Evolutionary conservation across 352 stramenopile species (phyloP), one percentile per base, ranked within the genome.

Genomic region (Phytophthora europaea): DNA sequence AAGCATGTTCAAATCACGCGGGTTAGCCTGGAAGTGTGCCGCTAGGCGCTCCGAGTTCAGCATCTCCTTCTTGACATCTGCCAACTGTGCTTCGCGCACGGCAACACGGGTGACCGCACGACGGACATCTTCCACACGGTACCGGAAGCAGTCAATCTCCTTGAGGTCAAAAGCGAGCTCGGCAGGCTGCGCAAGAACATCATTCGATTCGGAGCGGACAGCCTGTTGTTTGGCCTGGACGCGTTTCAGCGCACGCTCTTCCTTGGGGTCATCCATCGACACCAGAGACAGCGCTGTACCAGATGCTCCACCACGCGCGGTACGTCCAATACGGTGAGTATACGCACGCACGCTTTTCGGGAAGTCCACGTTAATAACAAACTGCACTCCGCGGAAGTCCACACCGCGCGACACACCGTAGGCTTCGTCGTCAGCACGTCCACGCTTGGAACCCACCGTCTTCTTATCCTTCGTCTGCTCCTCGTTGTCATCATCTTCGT

Each of bases 291-390:
- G 80, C 7, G 98, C 97, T 22, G 98, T 99, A 48, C 98, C 98
- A 61, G 92, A 98, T 16, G 94, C 93, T 60, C 97, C 98, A 71
- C 96, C 98, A 75, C 98, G 92, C 1, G 98, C 98, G 15, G 98
- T 99, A 67, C 98, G 93, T 15, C 98, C 98, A 67, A 99, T 98
- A 51, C 98, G 93, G 86, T 99, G 98, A 33, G 96, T 99, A 82
- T 99, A 99, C 28, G 96, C 97, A 63, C 92, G 85, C 23, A 97
- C 79, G 62, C 95, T 98, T 26, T 88, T 87, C 2, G 98, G 98
- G 72, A 99, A 98, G 75, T 99, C 98, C 20, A 99, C 96, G 82
- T 99, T 99, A 67, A 99, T 90, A 36, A 99, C 98, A 82, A 99
- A 99, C 28, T 94, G 98, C 34, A 99, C 98, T 65, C 94, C 96